Evolutionary conservation across 2,329 filamentous ascomycete genomes (phyloP), one percentile per base, ranked within the genome.

Genomic region (Colletotrichum trifolii): DNA sequence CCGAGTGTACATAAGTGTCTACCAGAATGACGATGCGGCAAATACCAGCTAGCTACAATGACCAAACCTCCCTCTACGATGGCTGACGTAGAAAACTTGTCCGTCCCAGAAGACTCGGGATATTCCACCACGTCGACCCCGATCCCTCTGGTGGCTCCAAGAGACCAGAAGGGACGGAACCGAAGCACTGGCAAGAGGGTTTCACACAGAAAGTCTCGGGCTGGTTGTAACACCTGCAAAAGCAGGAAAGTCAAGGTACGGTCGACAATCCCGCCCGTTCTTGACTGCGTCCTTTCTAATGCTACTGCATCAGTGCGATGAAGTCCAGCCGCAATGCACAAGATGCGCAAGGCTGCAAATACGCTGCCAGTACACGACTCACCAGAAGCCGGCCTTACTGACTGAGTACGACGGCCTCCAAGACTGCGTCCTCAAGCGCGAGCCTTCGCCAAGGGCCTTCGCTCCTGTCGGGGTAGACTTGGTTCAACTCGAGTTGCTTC

Each of bases 181-280:
- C n/a, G 25, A 7, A 48, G 17, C 15, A 17, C 45, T 1, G 57
- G 46, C 2, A 52, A 55, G 34, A 50, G 52, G 8, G 46, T 62
- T 38, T 15, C 53, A 2, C 53, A 56, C n/a, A 39, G 35, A 15
- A 65, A 54, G 13, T 60, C 38, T 1, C n/a, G 17, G 34, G 39
- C 15, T 7, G 56, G 43, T 6, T 55, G 55, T 4, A 13, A n/a
- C 1, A 50, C 34, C 2, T 52, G 50, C 11, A 60, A 53, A 43
- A 39, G 17, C 9, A 55, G 45, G 3, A 66, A 58, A 40, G 63
- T 66, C 43, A 66, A 66, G 49, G 63, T 50, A 10, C 7, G 35
- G 17, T 35, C 3, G 3, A n/a, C 39, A 4, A 56, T 15, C 7
- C 3, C 33, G 8, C 8, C 34, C 0, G 12, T 12, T 6, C 6